Percentiles rank a stretch among this genome's conserved stretches.
Conservation (phyloP, 2,329 filamentous ascomycete species). For the Thermomyces lanuginosus region DNA sequence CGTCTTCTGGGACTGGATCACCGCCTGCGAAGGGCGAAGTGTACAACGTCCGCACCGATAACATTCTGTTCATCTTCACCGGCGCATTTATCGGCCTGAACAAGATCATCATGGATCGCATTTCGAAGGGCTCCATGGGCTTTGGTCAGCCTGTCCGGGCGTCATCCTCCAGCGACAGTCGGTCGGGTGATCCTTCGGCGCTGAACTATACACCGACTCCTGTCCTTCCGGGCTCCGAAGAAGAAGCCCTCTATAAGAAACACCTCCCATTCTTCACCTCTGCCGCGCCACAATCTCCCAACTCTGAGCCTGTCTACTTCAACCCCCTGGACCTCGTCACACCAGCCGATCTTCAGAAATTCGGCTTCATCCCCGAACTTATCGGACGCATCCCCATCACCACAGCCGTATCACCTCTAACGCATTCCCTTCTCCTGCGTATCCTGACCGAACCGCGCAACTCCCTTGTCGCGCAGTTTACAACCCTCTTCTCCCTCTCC, state of each 20-base stretch:
- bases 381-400: slow-evolving; percentile 88
- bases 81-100: slow-evolving; percentile 89
- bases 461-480: slow-evolving; percentile 75
- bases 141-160: slow-evolving; percentile 71
- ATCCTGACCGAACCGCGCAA: slow-evolving; percentile 89
- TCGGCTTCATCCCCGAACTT: slow-evolving; percentile 87
- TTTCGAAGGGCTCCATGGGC: slow-evolving; percentile 72
- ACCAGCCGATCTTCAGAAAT: slow-evolving; percentile 61
- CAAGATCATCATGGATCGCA: slow-evolving; percentile 71
- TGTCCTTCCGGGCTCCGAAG: slow-evolving; percentile 47
- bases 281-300: slow-evolving; percentile 31
- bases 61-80: slow-evolving; percentile 93
- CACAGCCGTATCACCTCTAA: slow-evolving; percentile 65
- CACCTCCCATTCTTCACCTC: slow-evolving; percentile 43
- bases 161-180: slow-evolving; percentile 19
- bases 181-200: slow-evolving; percentile 10
- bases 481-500: slow-evolving; percentile 68
- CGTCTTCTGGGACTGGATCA: slow-evolving; percentile 15
- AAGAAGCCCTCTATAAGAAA: slow-evolving; percentile 42
- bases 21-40: slow-evolving; percentile 38
- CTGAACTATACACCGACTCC: slow-evolving; percentile 28
- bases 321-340: slow-evolving; percentile 55
- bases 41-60: slow-evolving; percentile 73
- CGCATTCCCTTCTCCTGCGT: slow-evolving; percentile 52
- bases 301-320: slow-evolving; percentile 32